Evolutionary conservation across 116 monocot genomes (phyloP), one percentile per base, ranked within the genome.

Genomic region (Papilionanthe hybrid): DNA sequence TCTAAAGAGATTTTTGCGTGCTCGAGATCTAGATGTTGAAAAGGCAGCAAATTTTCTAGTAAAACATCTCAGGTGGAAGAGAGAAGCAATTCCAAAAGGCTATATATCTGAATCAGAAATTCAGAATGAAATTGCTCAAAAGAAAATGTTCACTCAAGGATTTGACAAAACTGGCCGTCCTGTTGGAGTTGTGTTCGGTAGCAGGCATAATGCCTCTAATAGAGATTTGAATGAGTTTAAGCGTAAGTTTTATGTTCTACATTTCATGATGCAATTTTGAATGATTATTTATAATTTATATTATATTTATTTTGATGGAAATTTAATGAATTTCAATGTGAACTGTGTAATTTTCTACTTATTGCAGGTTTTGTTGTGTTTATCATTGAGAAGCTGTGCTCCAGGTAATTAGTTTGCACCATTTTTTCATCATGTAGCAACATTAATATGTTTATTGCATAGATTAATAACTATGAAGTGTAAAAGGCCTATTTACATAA

Each of bases 1-100:
- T 56, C 81, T 96, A 7, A 82, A 92, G 53, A 90, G 96, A 79
- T 96, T 96, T 50, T 55, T 96, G 29, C 81, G 88, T n/a, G 92
- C 90, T 0, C 92, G 96, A 13, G 89, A 91, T 63, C 80, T 57
- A 9, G 85, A 93, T 75, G 77, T 92, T 8, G 65, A 86, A 1
- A 92, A 92, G 81, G 90, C 89, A 1, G 85, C 86, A 1, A 8
- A 50, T 25, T 78, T 92, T 63, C 85, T 93, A 57, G 77, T 92
- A 32, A 96, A 92, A 72, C 85, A 90, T 82, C 84, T 85, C 18
- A 88, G 86, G 63, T 93, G 96, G 96, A 83, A 85, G 74, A 71
- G 41, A 28, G 66, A 47, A 65, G 50, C 78, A 1, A 78, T 90
- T 28, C 92, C 93, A 11, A 87, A 85, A 53, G 92, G 92, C 12